Percentiles rank a stretch among this genome's conserved stretches.
Evolutionary conservation across 495 filamentous ascomycete species (phyloP).

Genomic region (Ramalina intermedia): DNA sequence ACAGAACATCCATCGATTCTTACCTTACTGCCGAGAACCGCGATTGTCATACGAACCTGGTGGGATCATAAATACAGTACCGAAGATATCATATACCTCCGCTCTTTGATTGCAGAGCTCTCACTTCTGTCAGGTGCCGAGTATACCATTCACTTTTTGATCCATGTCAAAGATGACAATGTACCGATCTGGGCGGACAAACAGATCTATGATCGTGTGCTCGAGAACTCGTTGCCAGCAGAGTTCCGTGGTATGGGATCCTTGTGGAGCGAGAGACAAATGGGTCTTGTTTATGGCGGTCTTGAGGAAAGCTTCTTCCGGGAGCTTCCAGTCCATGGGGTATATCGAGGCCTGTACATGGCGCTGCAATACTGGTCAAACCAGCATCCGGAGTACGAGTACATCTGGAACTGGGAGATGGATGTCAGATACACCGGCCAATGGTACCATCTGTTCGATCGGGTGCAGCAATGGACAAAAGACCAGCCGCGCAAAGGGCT

Average conservation of each 20-base stretch:
- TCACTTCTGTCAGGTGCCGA: conserved; percentile 48
- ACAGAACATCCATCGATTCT: conserved; percentile 9
- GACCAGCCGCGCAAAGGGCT: conserved; percentile 77
- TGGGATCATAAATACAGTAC: conserved; percentile 39
- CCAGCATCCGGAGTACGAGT: conserved; percentile 84
- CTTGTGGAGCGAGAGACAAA: conserved; percentile 85
- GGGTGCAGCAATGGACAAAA: conserved; percentile 58
- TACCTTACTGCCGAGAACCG: conserved; percentile 37
- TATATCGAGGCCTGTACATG: conserved; percentile 85
- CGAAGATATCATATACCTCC: conserved; percentile 39
- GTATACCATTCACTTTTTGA: conserved; percentile 47
- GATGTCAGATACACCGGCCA: conserved; percentile 94
- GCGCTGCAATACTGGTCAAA: conserved; percentile 86
- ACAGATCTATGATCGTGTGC: conserved; percentile 43
- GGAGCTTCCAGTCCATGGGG: conserved; percentile 71
- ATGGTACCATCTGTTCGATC: conserved; percentile 78
- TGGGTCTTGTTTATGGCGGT: conserved; percentile 74
- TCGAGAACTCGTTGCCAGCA: conserved; percentile 58
- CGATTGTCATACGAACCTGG: conserved; percentile 51
- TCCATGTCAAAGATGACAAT: conserved; percentile 53
- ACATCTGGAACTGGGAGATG: conserved; percentile 99
- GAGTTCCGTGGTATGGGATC: conserved; percentile 84
- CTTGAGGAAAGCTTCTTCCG: conserved; percentile 59
- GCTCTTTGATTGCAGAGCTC: conserved; percentile 47
- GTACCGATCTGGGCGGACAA: conserved; percentile 53